Evolutionary conservation across 2,329 filamentous ascomycete genomes (phyloP).

Genomic region (Colletotrichum aenigma): DNA sequence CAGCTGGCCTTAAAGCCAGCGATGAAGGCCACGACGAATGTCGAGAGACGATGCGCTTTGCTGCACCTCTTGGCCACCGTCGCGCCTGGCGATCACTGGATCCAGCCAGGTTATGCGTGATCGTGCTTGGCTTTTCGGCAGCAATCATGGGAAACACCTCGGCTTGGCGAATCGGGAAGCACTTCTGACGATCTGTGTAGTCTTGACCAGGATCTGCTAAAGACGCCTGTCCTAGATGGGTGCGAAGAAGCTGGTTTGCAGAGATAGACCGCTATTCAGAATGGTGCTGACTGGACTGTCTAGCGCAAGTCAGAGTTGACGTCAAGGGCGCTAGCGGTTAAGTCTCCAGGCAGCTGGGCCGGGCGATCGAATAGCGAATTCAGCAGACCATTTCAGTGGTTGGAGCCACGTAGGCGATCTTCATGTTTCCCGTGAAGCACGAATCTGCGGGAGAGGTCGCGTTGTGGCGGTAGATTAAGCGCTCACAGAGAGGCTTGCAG

Average conservation of each 20-base stretch:
- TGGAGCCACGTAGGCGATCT: slow-evolving; percentile 20
- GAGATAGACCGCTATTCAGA: not conserved
- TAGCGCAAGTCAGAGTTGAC: not conserved
- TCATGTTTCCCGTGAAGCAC: not conserved
- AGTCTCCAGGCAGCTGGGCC: not conserved
- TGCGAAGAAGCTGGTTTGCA: not conserved
- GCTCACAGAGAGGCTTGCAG: not conserved
- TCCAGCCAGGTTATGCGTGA: not conserved
- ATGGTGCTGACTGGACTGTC: not conserved
- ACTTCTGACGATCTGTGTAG: not conserved
- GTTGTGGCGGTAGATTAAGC: slow-evolving; percentile 9
- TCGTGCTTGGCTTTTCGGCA: not conserved
- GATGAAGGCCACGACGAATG: not conserved
- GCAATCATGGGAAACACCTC: not conserved
- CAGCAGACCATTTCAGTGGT: not conserved
- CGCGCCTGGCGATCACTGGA: not conserved
- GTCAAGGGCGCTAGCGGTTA: slow-evolving; percentile 5
- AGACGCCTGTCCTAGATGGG: not conserved
- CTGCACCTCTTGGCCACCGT: not conserved
- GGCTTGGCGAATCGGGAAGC: not conserved
- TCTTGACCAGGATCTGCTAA: not conserved
- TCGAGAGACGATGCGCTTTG: not conserved
- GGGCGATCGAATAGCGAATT: not conserved
- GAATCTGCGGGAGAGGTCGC: not conserved
- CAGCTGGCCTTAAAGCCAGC: not conserved